phyloP scores from a whole-genome alignment of 2,329 filamentous ascomycete genomes.

The Alternaria tenuissima region DNA sequence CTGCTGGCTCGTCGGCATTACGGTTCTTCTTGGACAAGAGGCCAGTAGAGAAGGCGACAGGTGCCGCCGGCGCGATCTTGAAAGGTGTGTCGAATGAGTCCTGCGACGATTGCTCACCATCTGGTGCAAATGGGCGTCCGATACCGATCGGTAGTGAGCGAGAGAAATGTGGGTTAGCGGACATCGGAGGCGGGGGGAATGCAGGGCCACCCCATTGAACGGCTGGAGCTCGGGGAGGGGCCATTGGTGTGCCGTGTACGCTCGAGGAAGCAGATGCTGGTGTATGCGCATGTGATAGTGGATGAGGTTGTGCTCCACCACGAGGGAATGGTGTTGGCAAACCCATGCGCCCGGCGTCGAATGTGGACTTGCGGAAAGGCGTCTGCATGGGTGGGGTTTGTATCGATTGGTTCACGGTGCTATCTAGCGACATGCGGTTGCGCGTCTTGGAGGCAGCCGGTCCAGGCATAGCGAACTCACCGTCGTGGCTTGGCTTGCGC shows the following conservation, averaged over 20 bases:
- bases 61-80: conserved; percentile 74
- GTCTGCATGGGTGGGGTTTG: conserved; percentile 71
- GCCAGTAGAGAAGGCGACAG: conserved; percentile 83
- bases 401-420: conserved; percentile 70
- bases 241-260: conserved; percentile 64
- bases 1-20: conserved; percentile 69
- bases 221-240: conserved; percentile 49
- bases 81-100: conserved; percentile 78
- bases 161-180: conserved; percentile 62
- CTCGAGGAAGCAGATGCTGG: conserved; percentile 87
- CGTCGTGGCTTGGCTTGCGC: conserved; percentile 51
- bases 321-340: conserved; percentile 34
- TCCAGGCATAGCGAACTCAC: conserved; percentile 63
- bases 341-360: conserved; percentile 41
- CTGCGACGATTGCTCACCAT: conserved; percentile 57
- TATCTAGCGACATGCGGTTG: conserved; percentile 80
- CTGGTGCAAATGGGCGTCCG: conserved; percentile 58
- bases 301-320: conserved; percentile 66
- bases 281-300: conserved; percentile 84
- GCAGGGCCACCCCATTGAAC: conserved; percentile 18
- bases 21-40: conserved; percentile 94
- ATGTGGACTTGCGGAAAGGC: conserved; percentile 52
- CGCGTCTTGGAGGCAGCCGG: conserved; percentile 65
- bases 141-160: conserved; percentile 77
- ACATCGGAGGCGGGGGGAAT: conserved; percentile 29